Evolutionary conservation across 495 filamentous ascomycete species (phyloP).

Genomic region (Haplographium delicatum): DNA sequence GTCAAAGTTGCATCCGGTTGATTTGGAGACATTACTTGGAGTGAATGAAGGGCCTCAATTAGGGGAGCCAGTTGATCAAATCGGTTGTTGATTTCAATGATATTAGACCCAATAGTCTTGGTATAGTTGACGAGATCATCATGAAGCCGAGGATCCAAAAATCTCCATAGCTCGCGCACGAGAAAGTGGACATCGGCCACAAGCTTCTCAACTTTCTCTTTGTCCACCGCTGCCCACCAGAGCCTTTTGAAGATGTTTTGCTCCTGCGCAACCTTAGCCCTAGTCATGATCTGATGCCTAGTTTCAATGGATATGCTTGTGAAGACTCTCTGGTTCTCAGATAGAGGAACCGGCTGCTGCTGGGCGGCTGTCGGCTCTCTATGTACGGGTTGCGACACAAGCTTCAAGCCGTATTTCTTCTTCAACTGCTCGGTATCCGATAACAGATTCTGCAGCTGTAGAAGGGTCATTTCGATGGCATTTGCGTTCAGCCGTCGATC

Average conservation of each 20-base stretch:
- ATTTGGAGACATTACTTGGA: not conserved
- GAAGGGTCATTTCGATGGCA: not conserved
- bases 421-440: not conserved
- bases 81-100: not conserved
- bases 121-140: not conserved
- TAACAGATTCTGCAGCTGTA: not conserved
- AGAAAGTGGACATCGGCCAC: conserved; percentile 19
- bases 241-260: conserved; percentile 22
- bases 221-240: conserved; percentile 28
- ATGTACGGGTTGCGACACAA: not conserved
- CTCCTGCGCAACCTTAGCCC: conserved; percentile 4
- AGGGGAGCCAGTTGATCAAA: not conserved
- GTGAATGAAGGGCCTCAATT: not conserved
- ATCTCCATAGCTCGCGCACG: conserved; percentile 6
- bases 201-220: conserved; percentile 22
- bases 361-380: not conserved
- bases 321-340: not conserved
- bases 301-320: not conserved
- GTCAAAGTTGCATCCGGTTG: not conserved
- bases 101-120: not conserved
- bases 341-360: not conserved
- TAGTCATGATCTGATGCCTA: not conserved
- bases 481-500: not conserved
- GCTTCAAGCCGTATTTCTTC: not conserved
- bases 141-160: not conserved